Base-by-base conservation (phyloP, 768 basidiomycete genomes). In the Tricholoma flavovirens region DNA sequence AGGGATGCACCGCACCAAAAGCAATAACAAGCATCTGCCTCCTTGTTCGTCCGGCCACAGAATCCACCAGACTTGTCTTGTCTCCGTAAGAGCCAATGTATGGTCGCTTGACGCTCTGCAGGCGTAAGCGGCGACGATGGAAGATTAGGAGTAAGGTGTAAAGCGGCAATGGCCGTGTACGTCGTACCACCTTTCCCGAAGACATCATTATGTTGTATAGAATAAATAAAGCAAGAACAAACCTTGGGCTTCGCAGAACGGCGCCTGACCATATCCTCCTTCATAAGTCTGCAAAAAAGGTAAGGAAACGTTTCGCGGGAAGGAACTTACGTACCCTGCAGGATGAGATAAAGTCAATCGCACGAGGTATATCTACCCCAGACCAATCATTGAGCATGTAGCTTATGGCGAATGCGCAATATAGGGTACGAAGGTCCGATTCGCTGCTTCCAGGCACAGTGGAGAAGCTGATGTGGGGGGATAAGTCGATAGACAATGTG, bases 1-100 rank as follows among this genome's bases (percentile, higher is more conserved):
- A 98, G 70, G 0, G 90, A 78, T 8, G 86, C 94, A 3, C 90
- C 87, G 62, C 88, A 88, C 96, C 96, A 99, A 69, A 97, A 98
- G 60, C 90, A 91, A 70, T 99, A 99, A 68, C 96, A 99, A 2
- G 93, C 90, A 60, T 98, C 96, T 5, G 88, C 81, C 4, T 79
- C 75, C 72, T 99, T 99, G 56, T 84, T 86, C 1, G 93, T 93
- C 21, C 96, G 80, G 2, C 96, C 96, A 61, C 87, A 76, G 66
- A 93, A 97, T 0, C 96, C 96, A 0, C 93, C 93, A 0, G 76
- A 75, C 0, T 63, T 58, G 46, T 81, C 75, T 66, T 93, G 93
- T 51, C 88, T 89, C 45, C 84, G 80, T 14, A 85, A 58, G 1
- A 95, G 75, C 93, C 94, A 98, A 26, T 84, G 75, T 26, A 89